Conservation (phyloP, 331 rosid genomes). For the Malus hybrid region DNA sequence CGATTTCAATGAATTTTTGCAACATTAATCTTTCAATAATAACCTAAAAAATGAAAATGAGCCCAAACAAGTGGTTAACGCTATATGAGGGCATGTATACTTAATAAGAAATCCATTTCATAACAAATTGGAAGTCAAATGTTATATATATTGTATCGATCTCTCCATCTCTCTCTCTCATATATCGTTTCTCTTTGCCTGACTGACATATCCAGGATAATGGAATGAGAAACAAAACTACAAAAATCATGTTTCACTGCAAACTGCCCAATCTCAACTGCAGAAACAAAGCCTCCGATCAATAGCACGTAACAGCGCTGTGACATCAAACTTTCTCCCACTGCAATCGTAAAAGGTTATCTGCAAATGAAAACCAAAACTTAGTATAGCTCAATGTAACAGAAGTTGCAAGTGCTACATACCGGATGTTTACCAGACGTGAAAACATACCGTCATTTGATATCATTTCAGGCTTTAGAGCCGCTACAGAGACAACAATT, state of each 20-base stretch:
- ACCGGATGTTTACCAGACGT: not conserved
- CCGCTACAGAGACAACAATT: conserved; percentile 53
- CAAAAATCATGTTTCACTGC: not conserved
- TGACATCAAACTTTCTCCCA: not conserved
- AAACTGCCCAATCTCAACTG: not conserved
- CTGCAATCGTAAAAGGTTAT: not conserved
- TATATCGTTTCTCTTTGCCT: not conserved
- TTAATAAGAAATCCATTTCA: too few species aligned
- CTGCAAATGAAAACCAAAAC: not conserved
- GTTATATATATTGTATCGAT: not conserved
- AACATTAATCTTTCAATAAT: too few species aligned
- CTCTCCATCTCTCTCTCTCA: not conserved
- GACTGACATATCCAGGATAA: not conserved
- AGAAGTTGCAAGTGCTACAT: not conserved
- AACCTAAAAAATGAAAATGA: too few species aligned
- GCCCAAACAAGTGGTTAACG: too few species aligned
- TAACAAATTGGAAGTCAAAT: too few species aligned
- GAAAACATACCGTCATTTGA: conserved; percentile 8
- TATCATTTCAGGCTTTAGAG: conserved; percentile 1
- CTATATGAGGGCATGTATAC: too few species aligned
- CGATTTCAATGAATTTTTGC: too few species aligned
- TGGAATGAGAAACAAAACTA: not conserved
- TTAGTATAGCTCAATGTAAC: not conserved
- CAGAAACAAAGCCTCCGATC: not conserved
- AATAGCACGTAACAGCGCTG: not conserved